Conservation (phyloP, 129 eudicot species). For the Flaveria robusta region DNA sequence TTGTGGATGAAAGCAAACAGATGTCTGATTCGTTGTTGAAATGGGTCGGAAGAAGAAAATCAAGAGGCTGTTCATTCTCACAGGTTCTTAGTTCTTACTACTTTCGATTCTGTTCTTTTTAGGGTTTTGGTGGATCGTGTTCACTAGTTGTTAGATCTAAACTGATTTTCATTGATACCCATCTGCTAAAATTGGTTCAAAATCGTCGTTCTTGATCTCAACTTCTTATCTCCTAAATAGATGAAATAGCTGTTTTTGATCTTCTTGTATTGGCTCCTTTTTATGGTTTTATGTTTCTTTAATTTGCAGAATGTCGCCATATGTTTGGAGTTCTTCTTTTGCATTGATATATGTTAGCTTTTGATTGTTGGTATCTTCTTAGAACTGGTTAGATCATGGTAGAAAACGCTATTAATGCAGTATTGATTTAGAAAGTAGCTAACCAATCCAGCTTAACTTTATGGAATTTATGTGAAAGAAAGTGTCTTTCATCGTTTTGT, state of each 20-base stretch:
- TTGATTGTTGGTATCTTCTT: slow-evolving; percentile 15
- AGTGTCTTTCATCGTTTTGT: background rate
- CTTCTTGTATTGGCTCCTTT: background rate
- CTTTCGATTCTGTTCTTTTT: background rate
- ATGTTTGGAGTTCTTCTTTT: slow-evolving; percentile 13
- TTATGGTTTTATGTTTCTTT: background rate
- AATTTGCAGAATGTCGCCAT: slow-evolving; percentile 40
- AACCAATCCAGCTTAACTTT: slow-evolving; percentile 28
- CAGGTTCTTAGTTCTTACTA: slow-evolving; percentile 25
- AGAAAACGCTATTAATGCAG: background rate
- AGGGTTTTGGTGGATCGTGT: background rate
- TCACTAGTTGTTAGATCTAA: background rate
- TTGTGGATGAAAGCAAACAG: slow-evolving; percentile 3
- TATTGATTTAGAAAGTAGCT: slow-evolving; percentile 23
- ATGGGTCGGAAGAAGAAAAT: slow-evolving; percentile 37
- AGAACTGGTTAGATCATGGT: background rate
- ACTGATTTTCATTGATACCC: slow-evolving; percentile 16
- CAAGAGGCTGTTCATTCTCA: slow-evolving; percentile 28
- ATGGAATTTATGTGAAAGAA: slow-evolving; percentile 18
- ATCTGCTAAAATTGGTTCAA: slow-evolving; percentile 7
- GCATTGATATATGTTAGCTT: slow-evolving; percentile 24
- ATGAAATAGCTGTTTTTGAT: background rate
- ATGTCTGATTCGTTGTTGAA: slow-evolving; percentile 13
- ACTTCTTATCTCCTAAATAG: background rate
- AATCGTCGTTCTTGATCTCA: background rate